phyloP scores from a whole-genome alignment of 345 rosid species.

The Eutrema japonicum region DNA sequence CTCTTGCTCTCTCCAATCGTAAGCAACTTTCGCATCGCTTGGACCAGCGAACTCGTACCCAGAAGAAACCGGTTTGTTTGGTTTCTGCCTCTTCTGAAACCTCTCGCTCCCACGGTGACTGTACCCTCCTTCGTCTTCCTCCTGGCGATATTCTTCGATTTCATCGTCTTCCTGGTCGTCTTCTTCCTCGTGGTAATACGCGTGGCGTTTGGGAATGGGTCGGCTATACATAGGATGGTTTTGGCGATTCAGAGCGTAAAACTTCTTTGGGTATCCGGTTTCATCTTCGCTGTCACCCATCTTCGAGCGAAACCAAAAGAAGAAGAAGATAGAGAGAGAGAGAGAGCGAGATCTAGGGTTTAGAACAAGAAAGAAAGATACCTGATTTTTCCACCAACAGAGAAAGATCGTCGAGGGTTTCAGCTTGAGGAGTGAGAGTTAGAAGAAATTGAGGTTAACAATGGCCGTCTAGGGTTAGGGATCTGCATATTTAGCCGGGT shows the following conservation, averaged over 20 bases:
- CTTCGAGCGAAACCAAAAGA: conserved; percentile 30
- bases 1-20: conserved; percentile 95
- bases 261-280: conserved; percentile 66
- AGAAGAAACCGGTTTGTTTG: conserved; percentile 66
- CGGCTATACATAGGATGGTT: conserved; percentile 56
- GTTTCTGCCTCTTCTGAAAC: conserved; percentile 75
- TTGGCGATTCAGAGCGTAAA: conserved; percentile 56
- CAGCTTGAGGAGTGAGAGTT: background rate
- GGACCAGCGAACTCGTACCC: conserved; percentile 83
- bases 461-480: conserved; percentile 34
- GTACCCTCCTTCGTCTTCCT: conserved; percentile 47
- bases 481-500: conserved; percentile 32
- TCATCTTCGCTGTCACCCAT: conserved; percentile 87
- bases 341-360: conserved; percentile 38
- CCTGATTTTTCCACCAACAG: conserved; percentile 2
- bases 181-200: conserved; percentile 47
- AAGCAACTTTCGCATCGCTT: conserved; percentile 61
- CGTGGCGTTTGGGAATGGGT: conserved; percentile 39
- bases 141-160: conserved; percentile 32
- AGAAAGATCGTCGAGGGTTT: conserved; percentile 6
- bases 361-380: conserved; percentile 9
- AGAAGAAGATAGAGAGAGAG: conserved; percentile 13
- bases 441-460: conserved; percentile 13
- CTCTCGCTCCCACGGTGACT: conserved; percentile 52
- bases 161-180: conserved; percentile 39